Conservation (phyloP, 23 red algal genomes). For the Gracilaria vermiculophylla region DNA sequence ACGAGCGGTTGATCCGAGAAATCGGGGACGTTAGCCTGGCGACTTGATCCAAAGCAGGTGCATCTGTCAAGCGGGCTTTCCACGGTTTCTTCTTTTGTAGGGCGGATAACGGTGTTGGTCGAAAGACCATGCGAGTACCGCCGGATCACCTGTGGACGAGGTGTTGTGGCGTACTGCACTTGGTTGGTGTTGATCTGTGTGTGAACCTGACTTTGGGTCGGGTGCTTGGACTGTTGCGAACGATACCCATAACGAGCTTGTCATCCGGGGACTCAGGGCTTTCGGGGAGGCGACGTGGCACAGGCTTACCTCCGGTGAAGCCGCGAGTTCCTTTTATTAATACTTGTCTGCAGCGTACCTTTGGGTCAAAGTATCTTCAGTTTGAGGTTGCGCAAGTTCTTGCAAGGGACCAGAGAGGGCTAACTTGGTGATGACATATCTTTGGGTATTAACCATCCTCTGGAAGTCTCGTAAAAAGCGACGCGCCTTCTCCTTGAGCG, state of each 20-base stretch:
- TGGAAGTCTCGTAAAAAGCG: slow-evolving; percentile 22
- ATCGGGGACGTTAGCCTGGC: neutral
- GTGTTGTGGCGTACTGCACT: neutral
- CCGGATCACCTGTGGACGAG: neutral
- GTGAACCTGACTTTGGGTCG: too few relatives aligned
- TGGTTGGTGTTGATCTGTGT: too few relatives aligned
- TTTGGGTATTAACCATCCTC: slow-evolving; percentile 22
- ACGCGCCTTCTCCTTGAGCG: slow-evolving; percentile 11
- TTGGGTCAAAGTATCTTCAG: neutral
- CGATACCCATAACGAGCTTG: slow-evolving; percentile 10
- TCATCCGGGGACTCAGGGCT: neutral
- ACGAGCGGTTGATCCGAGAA: too few relatives aligned
- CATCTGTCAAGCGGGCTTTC: neutral
- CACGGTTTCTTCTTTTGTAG: neutral
- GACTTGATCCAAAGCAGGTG: neutral
- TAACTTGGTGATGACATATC: neutral
- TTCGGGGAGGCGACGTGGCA: neutral
- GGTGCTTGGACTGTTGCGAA: too few relatives aligned
- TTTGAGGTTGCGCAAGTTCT: slow-evolving; percentile 16
- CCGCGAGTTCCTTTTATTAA: neutral
- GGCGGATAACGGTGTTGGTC: slow-evolving; percentile 20
- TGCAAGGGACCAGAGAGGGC: neutral
- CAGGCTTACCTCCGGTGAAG: neutral
- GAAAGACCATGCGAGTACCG: neutral
- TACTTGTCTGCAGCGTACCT: neutral